These are phyloP conservation scores for Pseudogymnoascus sp. DNA, from an alignment of 2,329 filamentous ascomycete species.

Conservation along the genomic window DNA sequence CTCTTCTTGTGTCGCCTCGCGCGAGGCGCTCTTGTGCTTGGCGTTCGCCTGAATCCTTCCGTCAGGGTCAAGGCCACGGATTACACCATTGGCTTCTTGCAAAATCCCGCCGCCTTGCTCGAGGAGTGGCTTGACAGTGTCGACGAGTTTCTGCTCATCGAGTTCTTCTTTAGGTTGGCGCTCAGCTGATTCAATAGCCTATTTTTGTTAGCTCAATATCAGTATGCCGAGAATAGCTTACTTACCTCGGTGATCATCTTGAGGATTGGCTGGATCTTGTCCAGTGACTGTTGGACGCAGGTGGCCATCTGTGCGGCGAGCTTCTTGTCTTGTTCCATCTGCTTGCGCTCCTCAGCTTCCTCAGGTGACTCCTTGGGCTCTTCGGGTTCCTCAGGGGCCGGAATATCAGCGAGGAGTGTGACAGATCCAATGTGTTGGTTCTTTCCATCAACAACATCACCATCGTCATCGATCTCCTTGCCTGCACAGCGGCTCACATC, in stretches of 20 bases:
- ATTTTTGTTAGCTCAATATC: conserved; percentile 21
- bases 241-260: conserved; percentile 75
- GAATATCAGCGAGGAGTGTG: conserved; percentile 56
- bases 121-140: conserved; percentile 78
- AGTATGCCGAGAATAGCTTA: conserved; percentile 22
- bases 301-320: conserved; percentile 68
- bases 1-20: conserved; percentile 75
- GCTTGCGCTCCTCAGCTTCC: conserved; percentile 47
- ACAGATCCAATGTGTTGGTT: conserved; percentile 61
- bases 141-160: conserved; percentile 82
- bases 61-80: conserved; percentile 83
- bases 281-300: conserved; percentile 70
- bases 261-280: conserved; percentile 77
- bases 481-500: conserved; percentile 56
- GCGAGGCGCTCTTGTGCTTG: conserved; percentile 68
- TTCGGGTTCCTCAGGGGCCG: conserved; percentile 35
- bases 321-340: conserved; percentile 61
- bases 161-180: conserved; percentile 76
- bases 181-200: conserved; percentile 75
- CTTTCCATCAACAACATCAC: conserved; percentile 63
- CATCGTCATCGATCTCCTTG: conserved; percentile 63
- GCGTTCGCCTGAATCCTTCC: conserved; percentile 77
- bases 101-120: conserved; percentile 79
- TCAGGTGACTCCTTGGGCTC: conserved; percentile 50
- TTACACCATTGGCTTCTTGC: conserved; percentile 76